Percentiles rank a stretch among this genome's conserved stretches.
Evolutionary conservation across 768 basidiomycete genomes (phyloP).

Genomic region (Lentinula boryana): DNA sequence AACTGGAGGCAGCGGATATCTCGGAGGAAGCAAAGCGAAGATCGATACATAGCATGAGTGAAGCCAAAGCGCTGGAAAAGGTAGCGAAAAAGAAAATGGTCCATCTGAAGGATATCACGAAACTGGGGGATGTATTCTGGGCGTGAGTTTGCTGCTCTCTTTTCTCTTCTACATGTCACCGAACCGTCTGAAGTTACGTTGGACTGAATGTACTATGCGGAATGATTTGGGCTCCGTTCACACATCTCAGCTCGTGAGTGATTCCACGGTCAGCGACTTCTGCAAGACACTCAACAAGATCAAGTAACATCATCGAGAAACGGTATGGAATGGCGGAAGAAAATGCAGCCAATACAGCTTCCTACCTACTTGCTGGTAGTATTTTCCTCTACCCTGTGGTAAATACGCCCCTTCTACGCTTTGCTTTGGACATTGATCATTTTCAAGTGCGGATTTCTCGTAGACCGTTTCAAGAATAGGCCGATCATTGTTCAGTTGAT

Average conservation of each 20-base stretch:
- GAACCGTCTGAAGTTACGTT: constrained; percentile 47
- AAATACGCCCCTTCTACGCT: constrained; percentile 16
- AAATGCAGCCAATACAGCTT: constrained; percentile 57
- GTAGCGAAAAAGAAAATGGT: constrained; percentile 65
- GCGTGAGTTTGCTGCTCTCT: constrained; percentile 37
- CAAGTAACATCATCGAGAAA: constrained; percentile 66
- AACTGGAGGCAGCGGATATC: constrained; percentile 60
- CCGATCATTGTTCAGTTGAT: constrained; percentile 56
- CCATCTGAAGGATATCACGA: constrained; percentile 50
- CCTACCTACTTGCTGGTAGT: constrained; percentile 66
- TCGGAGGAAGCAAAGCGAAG: constrained; percentile 46
- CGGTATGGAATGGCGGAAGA: constrained; percentile 58
- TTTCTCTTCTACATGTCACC: background rate
- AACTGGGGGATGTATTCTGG: constrained; percentile 76
- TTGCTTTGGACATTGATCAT: background rate
- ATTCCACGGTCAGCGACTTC: background rate
- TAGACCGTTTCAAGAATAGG: constrained; percentile 54
- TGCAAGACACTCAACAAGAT: constrained; percentile 1
- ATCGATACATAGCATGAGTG: constrained; percentile 38
- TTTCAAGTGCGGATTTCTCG: constrained; percentile 54
- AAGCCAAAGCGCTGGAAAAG: constrained; percentile 55
- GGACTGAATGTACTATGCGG: constrained; percentile 73
- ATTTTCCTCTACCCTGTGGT: constrained; percentile 68
- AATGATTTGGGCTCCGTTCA: constrained; percentile 72
- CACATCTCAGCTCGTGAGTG: constrained; percentile 66